phyloP scores from a whole-genome alignment of 257 asterid genomes.

The Scutellaria galericulata region DNA sequence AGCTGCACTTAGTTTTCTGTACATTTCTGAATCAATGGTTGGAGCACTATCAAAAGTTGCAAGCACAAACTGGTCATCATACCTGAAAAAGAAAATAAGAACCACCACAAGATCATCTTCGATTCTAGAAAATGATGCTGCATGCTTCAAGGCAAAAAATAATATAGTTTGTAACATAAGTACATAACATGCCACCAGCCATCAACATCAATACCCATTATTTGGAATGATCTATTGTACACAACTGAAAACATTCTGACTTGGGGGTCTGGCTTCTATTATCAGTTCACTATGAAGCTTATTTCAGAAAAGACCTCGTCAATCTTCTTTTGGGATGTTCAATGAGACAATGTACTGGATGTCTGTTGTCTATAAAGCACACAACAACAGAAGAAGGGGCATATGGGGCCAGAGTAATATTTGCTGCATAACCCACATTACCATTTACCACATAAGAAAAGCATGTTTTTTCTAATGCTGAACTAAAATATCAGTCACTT shows the following conservation, averaged over 20 bases:
- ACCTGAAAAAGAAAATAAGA: conserved; percentile 53
- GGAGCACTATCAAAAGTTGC: conserved; percentile 92
- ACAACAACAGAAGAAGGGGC: background rate
- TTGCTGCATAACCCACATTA: background rate
- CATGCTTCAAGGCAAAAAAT: conserved; percentile 12
- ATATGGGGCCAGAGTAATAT: background rate
- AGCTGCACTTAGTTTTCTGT: conserved; percentile 62
- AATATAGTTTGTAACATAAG: background rate
- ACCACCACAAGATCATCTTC: conserved; percentile 12
- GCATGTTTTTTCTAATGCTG: background rate
- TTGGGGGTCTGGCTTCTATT: background rate
- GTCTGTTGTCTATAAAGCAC: background rate
- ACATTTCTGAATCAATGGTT: conserved; percentile 79
- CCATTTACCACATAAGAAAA: background rate
- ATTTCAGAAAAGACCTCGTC: background rate
- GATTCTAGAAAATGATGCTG: conserved; percentile 24
- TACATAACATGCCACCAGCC: conserved; percentile 11
- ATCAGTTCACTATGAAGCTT: background rate
- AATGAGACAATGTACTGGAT: background rate
- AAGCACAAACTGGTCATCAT: conserved; percentile 71
- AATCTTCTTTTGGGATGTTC: conserved; percentile 2
- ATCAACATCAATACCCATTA: conserved; percentile 11
- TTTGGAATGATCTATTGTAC: background rate
- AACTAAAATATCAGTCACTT: background rate
- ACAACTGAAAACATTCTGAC: background rate